Evolutionary conservation across 2,329 filamentous ascomycete species (phyloP), one percentile per base, ranked within the genome.

Genomic region (Chaetoscypha palmicola): DNA sequence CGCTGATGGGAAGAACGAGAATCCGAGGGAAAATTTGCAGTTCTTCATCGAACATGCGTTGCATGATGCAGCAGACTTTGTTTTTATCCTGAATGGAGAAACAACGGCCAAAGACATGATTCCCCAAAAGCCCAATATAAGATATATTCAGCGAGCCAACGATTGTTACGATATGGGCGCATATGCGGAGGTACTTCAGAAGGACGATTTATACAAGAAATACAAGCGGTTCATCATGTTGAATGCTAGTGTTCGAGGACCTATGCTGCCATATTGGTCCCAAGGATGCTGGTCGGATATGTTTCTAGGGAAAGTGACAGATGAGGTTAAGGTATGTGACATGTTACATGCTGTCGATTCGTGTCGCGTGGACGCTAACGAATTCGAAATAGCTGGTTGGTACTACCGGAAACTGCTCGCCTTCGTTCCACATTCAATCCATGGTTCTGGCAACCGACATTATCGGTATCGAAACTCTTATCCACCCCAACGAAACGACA

Each of bases 41-140:
- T 57, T 54, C 38, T 57, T 53, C 47, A 31, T 57, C 8, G 23
- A 37, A 5, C 52, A 57, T 39, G 54, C 34, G 3, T 28, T 57
- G 11, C 54, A 57, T 36, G 44, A 34, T n/a, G 32, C 42, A 1
- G 54, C 54, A 5, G 54, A 57, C 31, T 57, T 55, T 16, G 26
- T 56, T n/a, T 57, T 57, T 38, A 45, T 57, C 31, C 21, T 57
- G 9, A 57, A 57, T 30, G 54, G 54, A 12, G 45, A 51, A 12
- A 48, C 53, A 2, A 31, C 47, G 20, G 45, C 41, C 2, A 40
- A 26, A 5, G 16, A 35, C 4, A 7, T 46, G 3, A 47, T 57
- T 4, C 52, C 52, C 3, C 19, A 44, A n/a, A 35, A 41, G 20
- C 16, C 40, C 2, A 53, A 56, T 39, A 46, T 57, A n/a, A 31